Conservation (phyloP, 2,329 filamentous ascomycete genomes). For the Xylariales sp. region DNA sequence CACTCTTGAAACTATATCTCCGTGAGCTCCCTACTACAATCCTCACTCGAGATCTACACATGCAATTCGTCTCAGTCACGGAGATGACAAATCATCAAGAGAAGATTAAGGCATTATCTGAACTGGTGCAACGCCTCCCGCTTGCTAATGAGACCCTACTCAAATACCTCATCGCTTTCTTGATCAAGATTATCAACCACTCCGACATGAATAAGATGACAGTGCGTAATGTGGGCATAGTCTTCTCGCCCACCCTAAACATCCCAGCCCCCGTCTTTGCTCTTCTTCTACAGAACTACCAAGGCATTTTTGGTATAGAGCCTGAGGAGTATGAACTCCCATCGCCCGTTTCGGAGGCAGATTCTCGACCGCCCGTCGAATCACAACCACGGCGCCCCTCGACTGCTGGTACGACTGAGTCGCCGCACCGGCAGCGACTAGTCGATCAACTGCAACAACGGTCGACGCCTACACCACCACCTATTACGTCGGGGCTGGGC, state of each 20-base stretch:
- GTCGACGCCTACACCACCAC: conserved; percentile 64
- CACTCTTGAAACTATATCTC: conserved; percentile 91
- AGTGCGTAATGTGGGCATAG: conserved; percentile 95
- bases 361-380: conserved; percentile 48
- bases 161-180: conserved; percentile 85
- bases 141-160: conserved; percentile 83
- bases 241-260: conserved; percentile 96
- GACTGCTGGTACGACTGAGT: conserved; percentile 62
- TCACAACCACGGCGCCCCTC: conserved; percentile 59
- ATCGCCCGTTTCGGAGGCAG: conserved; percentile 55
- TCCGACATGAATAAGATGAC: conserved; percentile 97
- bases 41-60: conserved; percentile 87
- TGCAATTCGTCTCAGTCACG: conserved; percentile 86
- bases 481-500: conserved; percentile 37
- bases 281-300: conserved; percentile 90
- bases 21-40: conserved; percentile 93
- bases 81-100: conserved; percentile 80
- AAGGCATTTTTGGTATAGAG: conserved; percentile 81
- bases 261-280: conserved; percentile 96
- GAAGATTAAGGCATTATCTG: conserved; percentile 80
- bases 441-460: conserved; percentile 56
- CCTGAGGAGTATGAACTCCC: conserved; percentile 73
- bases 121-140: conserved; percentile 83
- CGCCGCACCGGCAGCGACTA: conserved; percentile 63
- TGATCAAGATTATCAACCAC: conserved; percentile 93